phyloP scores from a whole-genome alignment of 2,329 filamentous ascomycete genomes.

The Calonectria honghensis region DNA sequence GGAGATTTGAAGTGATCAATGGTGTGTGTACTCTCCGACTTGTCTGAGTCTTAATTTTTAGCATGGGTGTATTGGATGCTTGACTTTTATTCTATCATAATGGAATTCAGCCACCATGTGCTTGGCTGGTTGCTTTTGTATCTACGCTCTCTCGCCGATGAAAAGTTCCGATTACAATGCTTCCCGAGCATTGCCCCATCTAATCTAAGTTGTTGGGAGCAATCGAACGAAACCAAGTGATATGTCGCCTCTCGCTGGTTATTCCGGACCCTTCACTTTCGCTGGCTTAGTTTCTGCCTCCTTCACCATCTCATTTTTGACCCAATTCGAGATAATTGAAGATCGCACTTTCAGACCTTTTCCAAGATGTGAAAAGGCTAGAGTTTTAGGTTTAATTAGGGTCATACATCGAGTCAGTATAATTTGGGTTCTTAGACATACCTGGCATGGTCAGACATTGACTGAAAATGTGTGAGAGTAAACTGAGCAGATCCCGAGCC shows the following conservation, averaged over 20 bases:
- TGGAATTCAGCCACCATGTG: neutral
- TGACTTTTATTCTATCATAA: neutral
- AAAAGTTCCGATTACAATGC: neutral
- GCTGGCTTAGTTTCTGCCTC: neutral
- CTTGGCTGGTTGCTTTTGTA: neutral
- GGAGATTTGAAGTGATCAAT: neutral
- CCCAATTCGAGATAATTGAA: conserved; percentile 9
- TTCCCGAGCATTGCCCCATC: neutral
- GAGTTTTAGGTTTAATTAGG: neutral
- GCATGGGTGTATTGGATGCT: neutral
- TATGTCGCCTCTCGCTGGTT: neutral
- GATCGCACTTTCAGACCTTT: conserved; percentile 1
- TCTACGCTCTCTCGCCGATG: neutral
- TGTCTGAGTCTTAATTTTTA: neutral
- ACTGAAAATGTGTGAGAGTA: neutral
- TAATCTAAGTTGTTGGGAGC: neutral
- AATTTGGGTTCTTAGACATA: neutral
- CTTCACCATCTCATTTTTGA: conserved; percentile 9
- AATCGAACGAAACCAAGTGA: neutral
- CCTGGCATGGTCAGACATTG: conserved; percentile 11
- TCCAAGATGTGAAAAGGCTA: conserved; percentile 11
- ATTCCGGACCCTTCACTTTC: neutral
- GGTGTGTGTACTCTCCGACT: neutral
- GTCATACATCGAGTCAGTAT: neutral
- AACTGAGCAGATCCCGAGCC: conserved; percentile 1